Conservation (phyloP, 140 eudicot species). For the Oenanthe javanica region DNA sequence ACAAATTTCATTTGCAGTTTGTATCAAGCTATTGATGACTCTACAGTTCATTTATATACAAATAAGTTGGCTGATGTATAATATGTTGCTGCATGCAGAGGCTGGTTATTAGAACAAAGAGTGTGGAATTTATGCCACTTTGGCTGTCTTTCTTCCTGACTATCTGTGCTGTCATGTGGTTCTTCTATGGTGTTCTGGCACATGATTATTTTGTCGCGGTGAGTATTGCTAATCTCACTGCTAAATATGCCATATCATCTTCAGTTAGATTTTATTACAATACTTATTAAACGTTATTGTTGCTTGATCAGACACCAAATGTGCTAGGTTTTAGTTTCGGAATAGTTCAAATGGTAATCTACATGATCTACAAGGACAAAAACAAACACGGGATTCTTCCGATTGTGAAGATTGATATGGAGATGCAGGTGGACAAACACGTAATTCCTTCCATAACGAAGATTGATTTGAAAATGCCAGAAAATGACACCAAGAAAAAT, state of each 20-base stretch:
- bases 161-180: constrained; percentile 70
- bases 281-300: background rate
- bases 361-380: constrained; percentile 40
- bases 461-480: background rate
- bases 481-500: background rate
- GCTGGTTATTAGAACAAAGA: constrained; percentile 63
- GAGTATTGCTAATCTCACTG: constrained; percentile 18
- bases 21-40: too few relatives aligned
- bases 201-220: constrained; percentile 65
- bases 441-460: constrained; percentile 18
- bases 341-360: constrained; percentile 56
- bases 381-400: constrained; percentile 29
- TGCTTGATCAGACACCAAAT: constrained; percentile 52
- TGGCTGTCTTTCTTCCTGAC: constrained; percentile 70
- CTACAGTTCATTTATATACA: too few relatives aligned
- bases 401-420: background rate
- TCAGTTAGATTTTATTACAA: too few relatives aligned
- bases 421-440: constrained; percentile 10
- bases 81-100: constrained; percentile 37
- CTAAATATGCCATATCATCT: background rate
- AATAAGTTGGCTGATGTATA: too few relatives aligned
- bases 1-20: background rate
- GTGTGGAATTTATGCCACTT: constrained; percentile 89
- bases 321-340: constrained; percentile 73
- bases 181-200: constrained; percentile 59